These are phyloP conservation scores for Triticum urartu DNA, from an alignment of 176 grass and related monocot genomes.

Conservation along the genomic window DNA sequence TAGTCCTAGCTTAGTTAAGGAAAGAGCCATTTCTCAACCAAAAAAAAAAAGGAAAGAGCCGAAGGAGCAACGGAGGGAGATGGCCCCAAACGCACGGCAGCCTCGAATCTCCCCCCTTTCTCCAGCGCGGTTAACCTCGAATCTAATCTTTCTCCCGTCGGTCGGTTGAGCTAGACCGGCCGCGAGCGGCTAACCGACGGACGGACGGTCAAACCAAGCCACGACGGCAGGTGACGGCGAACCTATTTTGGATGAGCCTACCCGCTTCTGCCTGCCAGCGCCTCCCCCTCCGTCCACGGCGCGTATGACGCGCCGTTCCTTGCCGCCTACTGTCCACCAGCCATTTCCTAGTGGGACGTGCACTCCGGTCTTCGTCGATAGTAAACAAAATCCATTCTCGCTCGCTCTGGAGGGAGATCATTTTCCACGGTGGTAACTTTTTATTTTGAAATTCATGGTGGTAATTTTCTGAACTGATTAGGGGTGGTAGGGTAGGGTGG, in stretches of 20 bases:
- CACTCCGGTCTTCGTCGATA: background rate
- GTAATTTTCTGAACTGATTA: too few relatives aligned
- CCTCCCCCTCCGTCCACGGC: background rate
- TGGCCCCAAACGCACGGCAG: constrained; percentile 10
- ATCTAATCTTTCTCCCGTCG: background rate
- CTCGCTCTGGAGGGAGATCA: too few relatives aligned
- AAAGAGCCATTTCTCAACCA: background rate
- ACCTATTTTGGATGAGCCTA: background rate
- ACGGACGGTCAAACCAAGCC: background rate
- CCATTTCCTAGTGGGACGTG: background rate
- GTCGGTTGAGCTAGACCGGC: background rate
- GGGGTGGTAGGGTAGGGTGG: too few relatives aligned
- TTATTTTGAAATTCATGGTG: too few relatives aligned
- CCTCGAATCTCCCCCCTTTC: background rate
- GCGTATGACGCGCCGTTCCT: background rate
- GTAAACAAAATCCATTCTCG: too few relatives aligned
- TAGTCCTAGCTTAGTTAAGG: background rate
- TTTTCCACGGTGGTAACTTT: too few relatives aligned
- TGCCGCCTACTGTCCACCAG: background rate
- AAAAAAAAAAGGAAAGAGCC: background rate
- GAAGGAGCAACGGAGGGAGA: background rate
- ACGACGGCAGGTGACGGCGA: background rate
- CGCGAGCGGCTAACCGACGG: background rate
- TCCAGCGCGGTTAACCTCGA: background rate
- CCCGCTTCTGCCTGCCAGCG: background rate